Conservation (phyloP, 108 stramenopile genomes). For the Pseudonitzschia multiseries region DNA sequence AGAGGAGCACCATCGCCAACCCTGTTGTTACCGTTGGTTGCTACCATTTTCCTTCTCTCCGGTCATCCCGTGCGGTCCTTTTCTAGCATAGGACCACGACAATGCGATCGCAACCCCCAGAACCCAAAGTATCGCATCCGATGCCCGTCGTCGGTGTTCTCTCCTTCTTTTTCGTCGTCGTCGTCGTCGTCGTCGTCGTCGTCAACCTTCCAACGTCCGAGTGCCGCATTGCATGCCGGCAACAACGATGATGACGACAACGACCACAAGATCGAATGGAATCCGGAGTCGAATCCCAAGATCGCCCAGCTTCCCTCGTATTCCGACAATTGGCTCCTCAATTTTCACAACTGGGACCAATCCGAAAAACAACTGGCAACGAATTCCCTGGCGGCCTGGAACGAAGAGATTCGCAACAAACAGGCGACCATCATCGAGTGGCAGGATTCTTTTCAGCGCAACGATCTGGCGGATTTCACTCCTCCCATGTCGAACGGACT, state of each 20-base stretch:
- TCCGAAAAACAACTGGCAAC: slow-evolving; percentile 21
- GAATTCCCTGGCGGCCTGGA: slow-evolving; percentile 21
- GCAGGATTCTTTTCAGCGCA: slow-evolving; percentile 34
- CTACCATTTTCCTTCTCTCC: not conserved
- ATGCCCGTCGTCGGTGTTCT: no score
- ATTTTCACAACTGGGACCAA: slow-evolving; percentile 31
- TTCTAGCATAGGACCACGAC: not conserved
- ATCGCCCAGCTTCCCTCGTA: not conserved
- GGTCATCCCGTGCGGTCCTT: not conserved
- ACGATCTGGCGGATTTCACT: slow-evolving; percentile 29
- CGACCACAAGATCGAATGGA: slow-evolving; percentile 10
- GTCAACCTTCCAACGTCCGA: no score
- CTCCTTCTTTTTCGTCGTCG: no score
- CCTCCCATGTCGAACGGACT: slow-evolving; percentile 33
- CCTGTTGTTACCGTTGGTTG: not conserved
- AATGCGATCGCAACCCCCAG: not conserved
- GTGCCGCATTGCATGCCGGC: slow-evolving; percentile 1
- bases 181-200: no score
- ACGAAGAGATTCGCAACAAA: slow-evolving; percentile 12
- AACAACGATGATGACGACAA: slow-evolving; percentile 21
- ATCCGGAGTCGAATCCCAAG: not conserved
- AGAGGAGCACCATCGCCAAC: no score
- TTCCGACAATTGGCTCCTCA: slow-evolving; percentile 17
- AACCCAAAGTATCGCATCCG: not conserved
- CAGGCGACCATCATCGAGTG: slow-evolving; percentile 18